phyloP scores from a whole-genome alignment of 192 early-diverging fungal species.

The Geranomyces variabilis region DNA sequence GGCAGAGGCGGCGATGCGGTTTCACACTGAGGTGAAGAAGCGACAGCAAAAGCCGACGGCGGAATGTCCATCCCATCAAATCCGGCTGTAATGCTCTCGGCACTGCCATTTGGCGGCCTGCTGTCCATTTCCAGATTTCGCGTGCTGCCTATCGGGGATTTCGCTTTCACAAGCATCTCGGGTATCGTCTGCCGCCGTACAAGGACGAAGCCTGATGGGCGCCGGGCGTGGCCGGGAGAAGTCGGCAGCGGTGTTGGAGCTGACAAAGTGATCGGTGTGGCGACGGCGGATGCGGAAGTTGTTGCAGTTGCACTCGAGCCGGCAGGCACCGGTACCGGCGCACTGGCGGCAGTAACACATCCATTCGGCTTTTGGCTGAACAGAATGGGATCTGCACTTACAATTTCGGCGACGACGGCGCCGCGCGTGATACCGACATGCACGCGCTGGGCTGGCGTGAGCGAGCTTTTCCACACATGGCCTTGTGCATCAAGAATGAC shows the following conservation, averaged over 20 bases:
- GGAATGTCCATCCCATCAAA: no score
- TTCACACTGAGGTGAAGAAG: no score
- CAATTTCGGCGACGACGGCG: background rate
- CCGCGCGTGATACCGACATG: background rate
- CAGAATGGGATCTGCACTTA: background rate
- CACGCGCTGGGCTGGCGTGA: background rate
- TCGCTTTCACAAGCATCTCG: background rate
- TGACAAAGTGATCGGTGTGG: background rate
- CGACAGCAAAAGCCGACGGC: no score
- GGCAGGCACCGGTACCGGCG: background rate
- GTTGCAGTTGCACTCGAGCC: background rate
- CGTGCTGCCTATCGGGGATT: no score
- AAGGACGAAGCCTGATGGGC: background rate
- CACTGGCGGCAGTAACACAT: background rate
- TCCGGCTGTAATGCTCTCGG: no score
- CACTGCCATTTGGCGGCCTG: no score
- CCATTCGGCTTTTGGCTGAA: background rate
- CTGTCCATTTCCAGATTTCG: no score
- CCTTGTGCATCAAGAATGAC: background rate
- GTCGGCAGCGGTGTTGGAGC: background rate
- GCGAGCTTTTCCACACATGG: slow-evolving; percentile 1
- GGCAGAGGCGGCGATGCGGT: no score
- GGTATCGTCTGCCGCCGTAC: background rate
- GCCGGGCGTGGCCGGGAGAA: background rate
- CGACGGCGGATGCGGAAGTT: background rate